A percentile compares a stretch with the other conserved stretches of the same genome.
These are phyloP conservation scores for Beauveria sp. DNA, from an alignment of 2,329 filamentous ascomycete genomes.

Conservation along the genomic window DNA sequence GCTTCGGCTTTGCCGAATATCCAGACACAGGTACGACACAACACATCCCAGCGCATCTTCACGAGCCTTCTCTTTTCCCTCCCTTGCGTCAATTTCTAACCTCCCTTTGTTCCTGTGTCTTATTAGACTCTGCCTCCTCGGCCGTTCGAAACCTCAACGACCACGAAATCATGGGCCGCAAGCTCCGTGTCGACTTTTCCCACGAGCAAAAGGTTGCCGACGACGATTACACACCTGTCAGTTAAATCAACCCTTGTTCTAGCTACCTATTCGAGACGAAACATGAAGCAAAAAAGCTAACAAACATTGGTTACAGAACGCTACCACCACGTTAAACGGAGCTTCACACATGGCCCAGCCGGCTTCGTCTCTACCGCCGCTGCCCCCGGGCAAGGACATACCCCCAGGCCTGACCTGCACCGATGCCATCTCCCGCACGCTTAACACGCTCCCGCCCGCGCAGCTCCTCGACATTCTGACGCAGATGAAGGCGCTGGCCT, in stretches of 20 bases:
- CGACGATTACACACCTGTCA: conserved; percentile 39
- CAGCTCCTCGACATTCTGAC: conserved; percentile 89
- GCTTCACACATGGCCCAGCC: conserved; percentile 26
- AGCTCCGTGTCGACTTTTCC: conserved; percentile 90
- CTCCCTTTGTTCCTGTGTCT: neutral
- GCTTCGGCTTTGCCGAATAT: conserved; percentile 95
- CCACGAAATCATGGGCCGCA: conserved; percentile 89
- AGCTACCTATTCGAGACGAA: conserved; percentile 11
- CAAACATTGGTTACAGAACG: conserved; percentile 1
- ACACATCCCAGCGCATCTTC: neutral
- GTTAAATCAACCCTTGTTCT: conserved; percentile 10
- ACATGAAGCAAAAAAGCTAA: neutral
- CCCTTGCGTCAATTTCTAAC: neutral
- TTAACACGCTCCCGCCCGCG: conserved; percentile 75
- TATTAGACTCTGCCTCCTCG: conserved; percentile 69
- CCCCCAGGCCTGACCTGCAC: conserved; percentile 75
- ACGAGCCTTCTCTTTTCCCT: neutral
- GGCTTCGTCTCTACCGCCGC: conserved; percentile 58
- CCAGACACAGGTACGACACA: conserved; percentile 65
- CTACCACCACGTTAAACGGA: conserved; percentile 21
- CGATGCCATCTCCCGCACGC: conserved; percentile 86
- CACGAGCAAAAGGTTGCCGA: conserved; percentile 77
- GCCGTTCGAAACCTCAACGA: conserved; percentile 95
- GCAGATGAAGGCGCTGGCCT: conserved; percentile 89
- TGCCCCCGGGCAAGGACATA: conserved; percentile 79